Conservation (phyloP, 768 basidiomycete species). For the Phaffia australis region DNA sequence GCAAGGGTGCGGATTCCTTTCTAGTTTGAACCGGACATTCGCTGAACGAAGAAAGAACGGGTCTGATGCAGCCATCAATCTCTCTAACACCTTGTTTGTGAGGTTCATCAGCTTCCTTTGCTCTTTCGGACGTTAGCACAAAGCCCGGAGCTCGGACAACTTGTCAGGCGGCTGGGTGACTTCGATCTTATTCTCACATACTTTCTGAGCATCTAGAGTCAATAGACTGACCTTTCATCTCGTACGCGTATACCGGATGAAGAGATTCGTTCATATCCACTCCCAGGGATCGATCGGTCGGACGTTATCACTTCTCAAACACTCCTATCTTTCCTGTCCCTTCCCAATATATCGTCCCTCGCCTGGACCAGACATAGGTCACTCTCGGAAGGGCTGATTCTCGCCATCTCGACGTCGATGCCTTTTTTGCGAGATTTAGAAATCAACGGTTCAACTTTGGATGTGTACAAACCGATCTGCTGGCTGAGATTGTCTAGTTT, state of each 20-base stretch:
- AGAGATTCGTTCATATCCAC: constrained; percentile 22
- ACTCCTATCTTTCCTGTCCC: constrained; percentile 10
- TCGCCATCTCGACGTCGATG: constrained; percentile 7
- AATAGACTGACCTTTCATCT: not conserved
- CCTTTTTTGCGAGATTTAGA: constrained; percentile 14
- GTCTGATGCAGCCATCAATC: not conserved
- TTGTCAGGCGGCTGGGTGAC: constrained; percentile 9
- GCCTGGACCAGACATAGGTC: constrained; percentile 16
- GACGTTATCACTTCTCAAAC: constrained; percentile 4
- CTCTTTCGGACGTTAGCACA: not conserved
- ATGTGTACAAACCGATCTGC: constrained; percentile 4
- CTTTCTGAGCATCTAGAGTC: not conserved
- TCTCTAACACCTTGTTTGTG: too few species aligned
- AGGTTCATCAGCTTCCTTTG: too few species aligned
- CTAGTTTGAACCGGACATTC: not conserved
- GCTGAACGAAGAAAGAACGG: not conserved
- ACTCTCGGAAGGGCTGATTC: constrained; percentile 9
- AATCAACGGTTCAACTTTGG: constrained; percentile 17
- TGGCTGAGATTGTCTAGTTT: constrained; percentile 8
- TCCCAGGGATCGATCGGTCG: not conserved
- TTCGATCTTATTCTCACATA: not conserved
- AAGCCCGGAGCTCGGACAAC: not conserved
- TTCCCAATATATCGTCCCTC: constrained; percentile 19
- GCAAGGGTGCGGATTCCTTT: constrained; percentile 6
- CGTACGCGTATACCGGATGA: not conserved